phyloP scores from a whole-genome alignment of 768 basidiomycete species.

The Termitomyces sp. region DNA sequence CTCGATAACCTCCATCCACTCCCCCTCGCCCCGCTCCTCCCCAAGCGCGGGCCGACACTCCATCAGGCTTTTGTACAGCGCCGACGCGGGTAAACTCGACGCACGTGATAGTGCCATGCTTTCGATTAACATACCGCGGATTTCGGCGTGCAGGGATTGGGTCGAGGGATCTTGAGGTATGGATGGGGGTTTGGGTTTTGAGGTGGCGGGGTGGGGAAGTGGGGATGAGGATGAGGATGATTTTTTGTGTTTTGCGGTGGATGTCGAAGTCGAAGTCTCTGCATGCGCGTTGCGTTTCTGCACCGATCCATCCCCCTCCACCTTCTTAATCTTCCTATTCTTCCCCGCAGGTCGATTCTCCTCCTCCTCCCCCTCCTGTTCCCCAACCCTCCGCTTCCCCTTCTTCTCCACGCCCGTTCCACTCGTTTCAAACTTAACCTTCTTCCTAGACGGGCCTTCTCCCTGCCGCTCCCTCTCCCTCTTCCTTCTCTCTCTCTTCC shows the following conservation, averaged over 20 bases:
- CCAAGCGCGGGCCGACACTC: constrained; percentile 51
- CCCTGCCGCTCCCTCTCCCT: constrained; percentile 2
- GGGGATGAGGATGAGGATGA: not conserved
- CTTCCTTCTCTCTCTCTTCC: constrained; percentile 24
- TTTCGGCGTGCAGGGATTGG: constrained; percentile 26
- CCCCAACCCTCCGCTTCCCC: constrained; percentile 11
- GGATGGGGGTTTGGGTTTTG: too few relatives aligned
- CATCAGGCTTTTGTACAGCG: constrained; percentile 50
- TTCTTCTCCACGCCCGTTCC: not conserved
- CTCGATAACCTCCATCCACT: constrained; percentile 50
- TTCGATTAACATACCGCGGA: constrained; percentile 69
- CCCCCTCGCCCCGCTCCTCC: constrained; percentile 33
- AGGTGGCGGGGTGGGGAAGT: not conserved
- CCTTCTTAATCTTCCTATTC: constrained; percentile 22
- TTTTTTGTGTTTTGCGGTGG: not conserved
- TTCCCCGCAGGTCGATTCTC: constrained; percentile 12
- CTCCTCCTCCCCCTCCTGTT: constrained; percentile 10
- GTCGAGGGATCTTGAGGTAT: not conserved
- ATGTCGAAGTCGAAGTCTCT: not conserved
- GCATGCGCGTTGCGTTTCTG: not conserved
- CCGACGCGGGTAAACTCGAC: constrained; percentile 55
- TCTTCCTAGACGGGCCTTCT: constrained; percentile 20
- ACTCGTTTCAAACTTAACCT: constrained; percentile 3
- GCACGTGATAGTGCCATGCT: constrained; percentile 70
- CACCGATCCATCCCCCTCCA: not conserved